Percentiles rank a stretch among this genome's conserved stretches.
These are phyloP conservation scores for Rhodomyrtus tomentosa DNA, from an alignment of 345 rosid species.

Conservation along the genomic window DNA sequence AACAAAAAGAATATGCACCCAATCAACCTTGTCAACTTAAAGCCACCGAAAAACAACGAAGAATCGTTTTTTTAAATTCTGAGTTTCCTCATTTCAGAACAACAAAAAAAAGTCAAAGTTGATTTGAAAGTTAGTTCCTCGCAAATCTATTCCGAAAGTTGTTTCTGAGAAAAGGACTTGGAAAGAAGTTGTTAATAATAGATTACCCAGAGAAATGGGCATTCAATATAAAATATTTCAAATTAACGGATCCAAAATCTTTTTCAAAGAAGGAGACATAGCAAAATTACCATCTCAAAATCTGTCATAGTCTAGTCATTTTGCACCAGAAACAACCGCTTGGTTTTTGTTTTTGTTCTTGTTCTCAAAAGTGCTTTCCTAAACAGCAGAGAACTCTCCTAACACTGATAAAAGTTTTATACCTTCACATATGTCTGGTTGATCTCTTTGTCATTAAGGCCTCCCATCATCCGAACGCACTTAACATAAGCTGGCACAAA, in stretches of 20 bases:
- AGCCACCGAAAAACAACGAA: background rate
- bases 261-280: background rate
- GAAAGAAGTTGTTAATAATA: no score
- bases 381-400: background rate
- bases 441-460: slow-evolving; percentile 88
- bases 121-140: background rate
- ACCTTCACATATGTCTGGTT: slow-evolving; percentile 84
- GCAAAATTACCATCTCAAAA: background rate
- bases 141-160: background rate
- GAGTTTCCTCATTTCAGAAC: background rate
- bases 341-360: background rate
- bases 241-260: no score
- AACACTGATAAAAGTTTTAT: background rate
- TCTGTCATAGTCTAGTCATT: background rate
- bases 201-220: no score
- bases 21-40: background rate
- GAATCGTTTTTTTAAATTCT: background rate
- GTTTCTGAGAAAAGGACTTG: no score
- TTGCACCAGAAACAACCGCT: background rate
- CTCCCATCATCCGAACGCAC: slow-evolving; percentile 89
- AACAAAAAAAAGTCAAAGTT: background rate
- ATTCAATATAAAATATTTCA: no score
- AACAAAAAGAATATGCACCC: background rate
- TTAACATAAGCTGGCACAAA: slow-evolving; percentile 89
- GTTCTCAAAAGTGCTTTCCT: background rate